These are phyloP conservation scores for Picochlorum sp. DNA, from an alignment of 139 green algal genomes.

Conservation along the genomic window DNA sequence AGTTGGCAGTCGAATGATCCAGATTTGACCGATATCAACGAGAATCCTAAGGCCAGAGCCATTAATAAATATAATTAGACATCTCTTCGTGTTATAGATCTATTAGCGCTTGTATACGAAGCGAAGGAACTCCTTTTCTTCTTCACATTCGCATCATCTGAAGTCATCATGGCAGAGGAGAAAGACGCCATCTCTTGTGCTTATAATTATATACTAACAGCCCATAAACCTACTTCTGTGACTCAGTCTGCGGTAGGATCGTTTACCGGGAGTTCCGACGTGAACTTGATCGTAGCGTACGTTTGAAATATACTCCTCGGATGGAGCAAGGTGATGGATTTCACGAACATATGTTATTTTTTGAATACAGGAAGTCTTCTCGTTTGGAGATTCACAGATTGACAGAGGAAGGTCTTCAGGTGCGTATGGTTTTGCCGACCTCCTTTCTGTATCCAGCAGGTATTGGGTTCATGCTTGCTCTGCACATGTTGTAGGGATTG, in stretches of 20 bases:
- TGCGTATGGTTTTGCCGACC: slow-evolving; percentile 20
- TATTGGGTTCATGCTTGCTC: neutral
- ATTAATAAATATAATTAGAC: no score
- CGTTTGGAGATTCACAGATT: slow-evolving; percentile 83
- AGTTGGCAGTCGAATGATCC: no score
- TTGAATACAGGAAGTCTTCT: slow-evolving; percentile 61
- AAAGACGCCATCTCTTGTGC: neutral
- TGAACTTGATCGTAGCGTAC: slow-evolving; percentile 89
- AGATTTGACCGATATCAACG: no score
- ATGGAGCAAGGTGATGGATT: neutral
- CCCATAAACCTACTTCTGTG: slow-evolving; percentile 85
- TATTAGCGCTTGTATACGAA: no score
- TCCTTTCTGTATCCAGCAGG: neutral
- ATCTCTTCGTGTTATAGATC: no score
- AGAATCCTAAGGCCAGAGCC: no score
- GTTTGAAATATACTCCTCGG: neutral
- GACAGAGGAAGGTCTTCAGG: slow-evolving; percentile 74
- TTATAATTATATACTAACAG: slow-evolving; percentile 73
- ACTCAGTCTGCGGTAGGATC: slow-evolving; percentile 68
- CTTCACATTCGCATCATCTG: no score
- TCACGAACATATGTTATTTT: neutral
- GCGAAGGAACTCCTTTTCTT: no score
- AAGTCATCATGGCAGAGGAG: no score
- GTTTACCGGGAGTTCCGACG: slow-evolving; percentile 71
- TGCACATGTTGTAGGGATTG: slow-evolving; percentile 49